Conservation (phyloP, 306 rosid genomes). For the Luffa aegyptiaca region DNA sequence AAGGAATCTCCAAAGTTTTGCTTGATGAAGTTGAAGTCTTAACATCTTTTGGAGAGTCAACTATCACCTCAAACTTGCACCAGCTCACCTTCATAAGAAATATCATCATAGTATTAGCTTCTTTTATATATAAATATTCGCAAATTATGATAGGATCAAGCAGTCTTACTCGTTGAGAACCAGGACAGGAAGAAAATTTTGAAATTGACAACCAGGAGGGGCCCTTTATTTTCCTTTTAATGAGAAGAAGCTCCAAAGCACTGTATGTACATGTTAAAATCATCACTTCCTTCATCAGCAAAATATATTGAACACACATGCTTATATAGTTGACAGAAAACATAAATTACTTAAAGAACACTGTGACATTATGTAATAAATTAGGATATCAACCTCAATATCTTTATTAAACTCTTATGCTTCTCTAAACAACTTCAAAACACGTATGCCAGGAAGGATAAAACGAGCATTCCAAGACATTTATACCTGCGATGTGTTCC, state of each 20-base stretch:
- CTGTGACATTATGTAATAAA: no score
- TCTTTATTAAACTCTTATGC: no score
- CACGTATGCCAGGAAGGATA: neutral
- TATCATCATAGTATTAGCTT: conserved; percentile 13
- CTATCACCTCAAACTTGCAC: conserved; percentile 88
- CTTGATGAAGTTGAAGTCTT: conserved; percentile 43
- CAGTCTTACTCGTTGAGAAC: conserved; percentile 66
- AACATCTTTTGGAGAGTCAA: conserved; percentile 68
- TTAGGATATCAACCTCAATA: no score
- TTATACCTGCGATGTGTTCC: conserved; percentile 80
- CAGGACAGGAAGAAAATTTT: conserved; percentile 35
- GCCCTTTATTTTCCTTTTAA: conserved; percentile 85
- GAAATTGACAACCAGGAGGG: conserved; percentile 81
- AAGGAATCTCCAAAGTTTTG: conserved; percentile 50
- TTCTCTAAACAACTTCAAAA: no score
- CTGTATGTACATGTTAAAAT: conserved; percentile 36
- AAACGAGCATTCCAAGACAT: neutral
- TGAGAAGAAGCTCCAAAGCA: conserved; percentile 75
- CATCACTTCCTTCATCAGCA: neutral
- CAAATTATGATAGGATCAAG: neutral
- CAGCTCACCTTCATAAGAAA: conserved; percentile 71
- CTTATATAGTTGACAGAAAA: neutral
- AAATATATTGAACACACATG: neutral
- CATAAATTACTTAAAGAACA: no score
- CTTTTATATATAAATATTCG: neutral